Evolutionary conservation across 352 stramenopile species (phyloP).

Genomic region (Pythium dissimile): DNA sequence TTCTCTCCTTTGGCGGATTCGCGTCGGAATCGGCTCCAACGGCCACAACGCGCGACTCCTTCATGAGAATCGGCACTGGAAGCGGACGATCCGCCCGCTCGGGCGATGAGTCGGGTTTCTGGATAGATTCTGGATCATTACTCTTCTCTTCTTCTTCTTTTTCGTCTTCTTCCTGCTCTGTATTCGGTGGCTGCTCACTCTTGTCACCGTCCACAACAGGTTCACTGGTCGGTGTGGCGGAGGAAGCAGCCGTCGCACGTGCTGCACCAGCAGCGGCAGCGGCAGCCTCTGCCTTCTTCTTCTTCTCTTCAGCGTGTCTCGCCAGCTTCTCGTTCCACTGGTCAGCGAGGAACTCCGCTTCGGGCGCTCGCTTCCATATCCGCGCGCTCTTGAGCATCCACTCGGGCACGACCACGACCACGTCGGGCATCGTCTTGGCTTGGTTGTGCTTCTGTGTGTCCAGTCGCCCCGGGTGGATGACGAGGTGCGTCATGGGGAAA

Average conservation of each 20-base stretch:
- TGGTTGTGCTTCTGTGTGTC: slow-evolving; percentile 82
- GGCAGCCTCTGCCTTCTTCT: slow-evolving; percentile 9
- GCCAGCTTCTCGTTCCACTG: slow-evolving; percentile 51
- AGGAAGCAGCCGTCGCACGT: background rate
- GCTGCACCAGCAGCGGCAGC: background rate
- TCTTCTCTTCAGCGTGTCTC: background rate
- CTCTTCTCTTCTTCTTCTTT: background rate
- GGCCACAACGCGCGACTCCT: slow-evolving; percentile 12
- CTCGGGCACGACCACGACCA: slow-evolving; percentile 67
- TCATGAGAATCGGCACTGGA: slow-evolving; percentile 15
- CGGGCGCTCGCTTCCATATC: slow-evolving; percentile 55
- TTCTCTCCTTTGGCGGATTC: slow-evolving; percentile 16
- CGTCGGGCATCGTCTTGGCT: slow-evolving; percentile 53
- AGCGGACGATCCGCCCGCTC: slow-evolving; percentile 1
- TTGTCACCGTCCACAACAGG: too few species aligned
- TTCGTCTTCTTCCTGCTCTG: background rate
- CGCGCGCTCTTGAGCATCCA: slow-evolving; percentile 80
- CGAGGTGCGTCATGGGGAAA: slow-evolving; percentile 79
- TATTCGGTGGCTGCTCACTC: background rate
- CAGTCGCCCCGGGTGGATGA: slow-evolving; percentile 76
- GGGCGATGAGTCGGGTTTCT: background rate
- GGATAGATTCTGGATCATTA: background rate
- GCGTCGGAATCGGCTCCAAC: slow-evolving; percentile 15
- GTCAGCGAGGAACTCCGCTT: slow-evolving; percentile 68
- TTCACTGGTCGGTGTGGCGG: background rate